A percentile compares a stretch with the other conserved stretches of the same genome.
These are phyloP conservation scores for Fusarium liriodendri DNA, from an alignment of 2,329 filamentous ascomycete genomes.

Conservation along the genomic window DNA sequence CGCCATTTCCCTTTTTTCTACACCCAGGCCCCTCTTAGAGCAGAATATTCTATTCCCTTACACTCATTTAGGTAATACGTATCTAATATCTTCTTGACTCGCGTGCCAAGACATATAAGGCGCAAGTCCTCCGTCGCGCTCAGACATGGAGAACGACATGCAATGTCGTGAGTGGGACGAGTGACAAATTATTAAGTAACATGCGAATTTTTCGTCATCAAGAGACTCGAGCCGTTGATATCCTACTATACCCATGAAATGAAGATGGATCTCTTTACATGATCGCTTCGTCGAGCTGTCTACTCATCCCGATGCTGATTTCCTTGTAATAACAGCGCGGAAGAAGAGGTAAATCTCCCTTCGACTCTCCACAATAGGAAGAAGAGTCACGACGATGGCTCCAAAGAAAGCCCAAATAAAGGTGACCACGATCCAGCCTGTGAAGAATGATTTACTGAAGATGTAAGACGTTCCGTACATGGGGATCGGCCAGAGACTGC, in stretches of 20 bases:
- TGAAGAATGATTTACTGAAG: not conserved
- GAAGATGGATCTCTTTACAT: not conserved
- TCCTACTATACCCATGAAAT: not conserved
- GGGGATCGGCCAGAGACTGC: not conserved
- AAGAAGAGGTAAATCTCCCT: not conserved
- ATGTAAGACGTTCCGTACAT: not conserved
- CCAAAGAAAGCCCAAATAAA: not conserved
- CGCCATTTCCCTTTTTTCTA: not conserved
- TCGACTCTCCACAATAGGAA: not conserved
- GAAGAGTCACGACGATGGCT: not conserved
- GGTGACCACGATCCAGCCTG: not conserved
- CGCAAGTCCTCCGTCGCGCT: not conserved
- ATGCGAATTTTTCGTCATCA: not conserved
- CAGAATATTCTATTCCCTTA: not conserved
- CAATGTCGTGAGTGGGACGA: not conserved
- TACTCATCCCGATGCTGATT: not conserved
- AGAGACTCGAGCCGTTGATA: not conserved
- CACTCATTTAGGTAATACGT: not conserved
- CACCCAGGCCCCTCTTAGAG: accelerated
- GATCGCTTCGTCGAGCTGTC: not conserved
- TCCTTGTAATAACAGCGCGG: not conserved
- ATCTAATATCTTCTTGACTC: not conserved
- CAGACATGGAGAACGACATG: not conserved
- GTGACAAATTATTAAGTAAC: not conserved
- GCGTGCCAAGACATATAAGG: not conserved